phyloP scores from a whole-genome alignment of 352 stramenopile species.

The Elongisporangium anandrum region DNA sequence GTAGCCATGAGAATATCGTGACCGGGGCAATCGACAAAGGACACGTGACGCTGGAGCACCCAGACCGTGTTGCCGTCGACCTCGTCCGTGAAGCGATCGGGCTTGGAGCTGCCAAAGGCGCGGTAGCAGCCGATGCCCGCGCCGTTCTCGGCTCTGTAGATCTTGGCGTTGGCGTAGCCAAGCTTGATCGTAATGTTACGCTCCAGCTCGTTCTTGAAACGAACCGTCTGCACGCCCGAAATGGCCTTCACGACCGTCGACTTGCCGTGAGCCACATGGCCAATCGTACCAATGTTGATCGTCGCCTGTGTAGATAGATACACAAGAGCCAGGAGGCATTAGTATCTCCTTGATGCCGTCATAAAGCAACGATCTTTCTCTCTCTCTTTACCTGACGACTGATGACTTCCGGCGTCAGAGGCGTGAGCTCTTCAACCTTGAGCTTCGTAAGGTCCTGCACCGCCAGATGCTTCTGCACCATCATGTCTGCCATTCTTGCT shows the following conservation, averaged over 20 bases:
- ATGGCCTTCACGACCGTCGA: slow-evolving; percentile 99
- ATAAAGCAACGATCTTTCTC: neutral
- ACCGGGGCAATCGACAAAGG: slow-evolving; percentile 99
- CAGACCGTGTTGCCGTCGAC: slow-evolving; percentile 87
- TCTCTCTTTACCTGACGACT: slow-evolving; percentile 53
- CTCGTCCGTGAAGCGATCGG: slow-evolving; percentile 84
- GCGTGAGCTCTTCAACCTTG: slow-evolving; percentile 95
- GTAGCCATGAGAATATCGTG: slow-evolving; percentile 99
- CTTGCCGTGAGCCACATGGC: slow-evolving; percentile 99
- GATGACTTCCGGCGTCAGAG: slow-evolving; percentile 98
- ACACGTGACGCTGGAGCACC: slow-evolving; percentile 96
- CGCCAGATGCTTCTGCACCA: slow-evolving; percentile 72
- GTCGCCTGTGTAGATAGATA: slow-evolving; percentile 92
- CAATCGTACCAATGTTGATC: slow-evolving; percentile 99
- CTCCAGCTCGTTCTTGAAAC: slow-evolving; percentile 99
- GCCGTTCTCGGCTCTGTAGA: slow-evolving; percentile 92
- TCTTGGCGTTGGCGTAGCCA: slow-evolving; percentile 99
- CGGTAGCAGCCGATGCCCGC: slow-evolving; percentile 85
- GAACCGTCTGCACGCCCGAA: slow-evolving; percentile 98
- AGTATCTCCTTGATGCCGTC: slow-evolving; percentile 38
- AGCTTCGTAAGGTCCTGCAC: slow-evolving; percentile 95
- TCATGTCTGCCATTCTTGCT: slow-evolving; percentile 48
- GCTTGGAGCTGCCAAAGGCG: slow-evolving; percentile 85
- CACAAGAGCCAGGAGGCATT: neutral
- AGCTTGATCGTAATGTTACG: slow-evolving; percentile 99